Evolutionary conservation across 805 yeast genomes (phyloP).

Genomic region (Starmerella floris): DNA sequence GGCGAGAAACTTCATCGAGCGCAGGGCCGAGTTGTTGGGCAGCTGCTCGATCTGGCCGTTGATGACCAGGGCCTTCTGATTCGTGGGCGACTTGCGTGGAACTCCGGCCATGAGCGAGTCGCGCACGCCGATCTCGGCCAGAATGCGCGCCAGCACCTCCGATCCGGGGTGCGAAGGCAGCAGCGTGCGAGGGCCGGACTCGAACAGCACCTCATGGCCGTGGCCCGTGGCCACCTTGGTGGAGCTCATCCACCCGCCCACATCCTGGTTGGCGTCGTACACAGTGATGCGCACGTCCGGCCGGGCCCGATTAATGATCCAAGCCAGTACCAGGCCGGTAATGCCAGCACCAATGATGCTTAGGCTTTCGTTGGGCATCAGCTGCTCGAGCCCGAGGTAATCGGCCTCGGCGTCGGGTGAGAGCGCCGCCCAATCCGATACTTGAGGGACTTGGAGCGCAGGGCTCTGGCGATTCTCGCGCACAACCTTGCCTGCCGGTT

Average conservation of each 20-base stretch:
- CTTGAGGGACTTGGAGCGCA: neutral
- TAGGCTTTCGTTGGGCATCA: conserved; percentile 32
- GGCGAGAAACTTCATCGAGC: conserved; percentile 18
- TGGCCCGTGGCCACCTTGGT: neutral
- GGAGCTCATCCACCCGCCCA: conserved; percentile 66
- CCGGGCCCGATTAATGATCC: conserved; percentile 43
- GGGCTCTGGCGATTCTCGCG: neutral
- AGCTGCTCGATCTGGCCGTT: conserved; percentile 24
- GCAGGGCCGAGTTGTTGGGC: conserved; percentile 20
- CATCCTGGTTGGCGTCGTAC: conserved; percentile 39
- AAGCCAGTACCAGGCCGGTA: conserved; percentile 53
- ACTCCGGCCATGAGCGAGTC: conserved; percentile 45
- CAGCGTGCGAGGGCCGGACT: conserved; percentile 84
- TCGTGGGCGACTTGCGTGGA: conserved; percentile 45
- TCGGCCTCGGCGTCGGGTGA: conserved; percentile 23
- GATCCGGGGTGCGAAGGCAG: conserved; percentile 72
- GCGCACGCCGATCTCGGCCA: conserved; percentile 34
- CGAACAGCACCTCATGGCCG: conserved; percentile 31
- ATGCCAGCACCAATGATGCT: conserved; percentile 82
- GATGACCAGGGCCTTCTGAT: conserved; percentile 52
- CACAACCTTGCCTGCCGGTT: neutral
- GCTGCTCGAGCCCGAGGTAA: conserved; percentile 22
- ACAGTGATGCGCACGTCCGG: conserved; percentile 62
- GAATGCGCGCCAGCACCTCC: conserved; percentile 21
- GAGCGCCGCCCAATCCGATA: conserved; percentile 22